Evolutionary conservation across 139 green algal genomes (phyloP).

Genomic region (Chlorella sp.): DNA sequence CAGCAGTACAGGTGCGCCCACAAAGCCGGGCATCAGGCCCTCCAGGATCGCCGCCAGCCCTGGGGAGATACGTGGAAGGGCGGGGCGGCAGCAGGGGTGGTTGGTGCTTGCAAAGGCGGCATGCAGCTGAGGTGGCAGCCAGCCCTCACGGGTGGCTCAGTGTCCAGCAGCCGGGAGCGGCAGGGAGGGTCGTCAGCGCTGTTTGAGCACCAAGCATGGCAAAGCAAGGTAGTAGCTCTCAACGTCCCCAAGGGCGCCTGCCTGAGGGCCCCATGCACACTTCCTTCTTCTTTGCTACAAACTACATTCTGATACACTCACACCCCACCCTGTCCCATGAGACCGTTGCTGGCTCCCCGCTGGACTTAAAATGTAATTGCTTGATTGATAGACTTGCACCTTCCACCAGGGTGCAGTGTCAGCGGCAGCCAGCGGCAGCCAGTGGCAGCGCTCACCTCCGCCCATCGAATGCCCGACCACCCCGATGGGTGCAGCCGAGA

Average conservation of each 20-base stretch:
- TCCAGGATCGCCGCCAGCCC: slow-evolving; percentile 5
- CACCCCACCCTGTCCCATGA: too few species aligned
- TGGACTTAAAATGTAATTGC: too few species aligned
- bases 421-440: too few species aligned
- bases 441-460: background rate
- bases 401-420: too few species aligned
- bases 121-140: background rate
- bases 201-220: background rate
- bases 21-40: background rate
- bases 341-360: too few species aligned
- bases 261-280: too few species aligned
- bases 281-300: too few species aligned
- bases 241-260: background rate
- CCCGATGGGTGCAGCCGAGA: background rate
- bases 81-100: background rate
- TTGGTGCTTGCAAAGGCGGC: background rate
- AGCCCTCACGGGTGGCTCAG: background rate
- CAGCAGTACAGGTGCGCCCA: slow-evolving; percentile 2
- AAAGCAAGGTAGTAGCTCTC: background rate
- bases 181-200: background rate
- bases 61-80: background rate
- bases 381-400: too few species aligned
- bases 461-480: slow-evolving; percentile 19
- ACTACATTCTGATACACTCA: too few species aligned
- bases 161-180: background rate